Percentiles rank a stretch among this genome's conserved stretches.
phyloP scores from a whole-genome alignment of 106 monocot species.

The Narthecium ossifragum region DNA sequence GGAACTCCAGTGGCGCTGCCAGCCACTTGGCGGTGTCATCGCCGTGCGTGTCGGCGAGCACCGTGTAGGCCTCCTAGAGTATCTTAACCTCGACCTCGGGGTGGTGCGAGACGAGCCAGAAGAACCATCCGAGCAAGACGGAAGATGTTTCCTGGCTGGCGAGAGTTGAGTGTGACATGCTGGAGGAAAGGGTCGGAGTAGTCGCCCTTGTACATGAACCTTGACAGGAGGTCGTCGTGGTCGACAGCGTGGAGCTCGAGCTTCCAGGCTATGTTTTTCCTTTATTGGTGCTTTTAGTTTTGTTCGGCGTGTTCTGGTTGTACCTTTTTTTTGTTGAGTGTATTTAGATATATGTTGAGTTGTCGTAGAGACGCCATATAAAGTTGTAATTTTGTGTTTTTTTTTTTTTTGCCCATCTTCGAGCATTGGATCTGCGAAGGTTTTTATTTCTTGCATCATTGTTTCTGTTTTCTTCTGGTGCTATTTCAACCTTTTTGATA shows the following conservation, averaged over 20 bases:
- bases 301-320: too few species aligned
- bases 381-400: too few species aligned
- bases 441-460: too few species aligned
- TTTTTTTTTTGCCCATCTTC: too few species aligned
- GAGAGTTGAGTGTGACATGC: constrained; percentile 67
- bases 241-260: background rate
- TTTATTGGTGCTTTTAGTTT: too few species aligned
- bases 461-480: too few species aligned
- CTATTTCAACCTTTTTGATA: too few species aligned
- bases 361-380: too few species aligned
- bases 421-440: too few species aligned
- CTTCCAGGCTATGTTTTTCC: constrained; percentile 9
- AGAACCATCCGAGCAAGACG: constrained; percentile 85
- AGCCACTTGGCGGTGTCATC: constrained; percentile 23
- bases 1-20: constrained; percentile 36
- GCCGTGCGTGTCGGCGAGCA: constrained; percentile 32
- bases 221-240: constrained; percentile 73
- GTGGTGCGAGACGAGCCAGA: constrained; percentile 46
- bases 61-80: constrained; percentile 27
- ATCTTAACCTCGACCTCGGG: constrained; percentile 18
- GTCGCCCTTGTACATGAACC: constrained; percentile 59
- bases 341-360: too few species aligned
- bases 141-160: constrained; percentile 88
- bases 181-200: constrained; percentile 54
- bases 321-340: too few species aligned